Conservation (phyloP, 2,329 filamentous ascomycete genomes). For the Verticillium alfalfae region DNA sequence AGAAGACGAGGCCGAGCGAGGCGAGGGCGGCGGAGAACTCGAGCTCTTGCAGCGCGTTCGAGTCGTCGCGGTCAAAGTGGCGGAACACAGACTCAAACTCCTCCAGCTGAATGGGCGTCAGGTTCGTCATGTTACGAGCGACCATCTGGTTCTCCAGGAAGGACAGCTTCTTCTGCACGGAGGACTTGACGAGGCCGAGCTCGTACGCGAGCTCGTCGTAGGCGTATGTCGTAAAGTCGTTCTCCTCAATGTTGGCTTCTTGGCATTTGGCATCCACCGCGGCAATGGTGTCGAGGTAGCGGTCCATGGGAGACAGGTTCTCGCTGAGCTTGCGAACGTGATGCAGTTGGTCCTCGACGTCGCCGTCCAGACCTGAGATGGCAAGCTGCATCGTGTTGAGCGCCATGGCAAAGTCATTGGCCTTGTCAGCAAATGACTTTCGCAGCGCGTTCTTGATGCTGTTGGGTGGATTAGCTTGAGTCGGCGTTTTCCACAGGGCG, state of each 20-base stretch:
- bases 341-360: constrained; percentile 87
- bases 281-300: constrained; percentile 83
- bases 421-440: constrained; percentile 92
- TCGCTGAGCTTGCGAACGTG: constrained; percentile 82
- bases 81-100: constrained; percentile 98
- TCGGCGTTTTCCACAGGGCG: neutral
- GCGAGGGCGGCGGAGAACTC: constrained; percentile 95
- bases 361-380: constrained; percentile 94
- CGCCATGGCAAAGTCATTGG: constrained; percentile 94
- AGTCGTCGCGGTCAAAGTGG: constrained; percentile 91
- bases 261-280: constrained; percentile 82
- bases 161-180: constrained; percentile 90
- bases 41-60: constrained; percentile 84
- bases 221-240: constrained; percentile 99
- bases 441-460: constrained; percentile 94
- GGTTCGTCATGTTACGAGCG: constrained; percentile 95
- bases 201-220: constrained; percentile 96
- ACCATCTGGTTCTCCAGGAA: constrained; percentile 99
- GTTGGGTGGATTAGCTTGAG: constrained; percentile 19
- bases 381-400: constrained; percentile 92
- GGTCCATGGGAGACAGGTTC: constrained; percentile 82
- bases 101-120: constrained; percentile 95
- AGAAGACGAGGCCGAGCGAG: constrained; percentile 92
- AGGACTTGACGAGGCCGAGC: constrained; percentile 82
- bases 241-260: constrained; percentile 98